Base-by-base conservation (phyloP, 2,329 filamentous ascomycete species). In the Fusarium ramigenum region DNA sequence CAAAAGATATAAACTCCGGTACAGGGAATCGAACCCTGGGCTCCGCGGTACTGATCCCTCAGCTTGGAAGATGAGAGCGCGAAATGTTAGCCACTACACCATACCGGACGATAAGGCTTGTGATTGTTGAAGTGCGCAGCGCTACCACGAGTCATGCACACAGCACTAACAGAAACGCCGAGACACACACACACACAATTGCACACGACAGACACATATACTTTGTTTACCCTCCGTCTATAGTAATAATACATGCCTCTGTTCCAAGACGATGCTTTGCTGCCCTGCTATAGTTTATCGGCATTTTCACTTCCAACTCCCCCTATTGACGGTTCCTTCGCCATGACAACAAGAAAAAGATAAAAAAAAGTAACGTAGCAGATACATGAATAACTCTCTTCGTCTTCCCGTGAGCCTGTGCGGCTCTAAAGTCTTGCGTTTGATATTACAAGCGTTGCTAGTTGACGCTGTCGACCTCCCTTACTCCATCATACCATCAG, bases 401-500 rank as follows among this genome's bases (percentile, higher is more conserved):
- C 47, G 25, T 66, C 63, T 66, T 65, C 52, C 68, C 69, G 32
- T 65, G 72, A 61, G 58, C 62, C 68, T 53, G 44, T 52, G 46
- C 19, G 60, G 46, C 63, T 61, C 72, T 63, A 39, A 53, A 69
- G 42, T 72, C 65, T 65, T 50, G 69, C 43, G 61, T 59, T 62
- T 75, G 66, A 66, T 76, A 75, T 76, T 77, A 77, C 73, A 77
- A 54, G 47, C 72, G 67, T 63, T 63, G 32, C 59, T 37, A 40
- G 11, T n/a, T 30, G 36, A 25, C 44, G 63, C 65, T 39, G 46
- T 36, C 56, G n/a, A 66, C 47, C 58, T 62, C 61, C 62, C 72
- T 61, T 66, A 80, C 50, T 82, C 79, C 56, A 82, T 78, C 78
- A 81, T 81, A 58, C 90, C 91, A 75, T 93, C 91, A 7, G 90